Base-by-base conservation (phyloP, 1,284 basidiomycete species). In the Pterulicium gracile region DNA sequence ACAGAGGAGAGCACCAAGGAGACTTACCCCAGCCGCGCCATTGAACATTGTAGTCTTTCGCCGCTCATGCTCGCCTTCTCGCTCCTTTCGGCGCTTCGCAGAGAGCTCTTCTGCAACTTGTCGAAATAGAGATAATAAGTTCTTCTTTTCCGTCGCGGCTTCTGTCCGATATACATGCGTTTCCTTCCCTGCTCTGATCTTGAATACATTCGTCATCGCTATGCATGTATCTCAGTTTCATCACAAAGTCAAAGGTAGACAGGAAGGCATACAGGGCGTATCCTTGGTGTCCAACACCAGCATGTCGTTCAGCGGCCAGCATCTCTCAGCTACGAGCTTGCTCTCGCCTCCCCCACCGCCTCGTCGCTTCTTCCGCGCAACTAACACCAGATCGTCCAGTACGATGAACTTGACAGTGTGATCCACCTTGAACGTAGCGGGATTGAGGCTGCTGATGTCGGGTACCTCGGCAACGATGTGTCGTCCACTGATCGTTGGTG, bases 181-280 rank as follows among this genome's bases (percentile, higher is more conserved):
- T 65, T 98, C 95, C 62, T 95, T 95, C 4, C 87, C 85, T 46
- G 94, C 79, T 54, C 88, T 79, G 55, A 98, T 83, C 70, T 98
- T 98, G 74, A 98, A 87, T 1, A 96, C 94, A 57, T 98, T 96
- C 14, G 83, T 89, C 68, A 98, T 81, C 45, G 81, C 94, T 92
- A 51, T 3, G 46, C 24, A 44, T 13, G 21, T 15, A 27, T 45
- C 13, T 41, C 18, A 41, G 10, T 41, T 19, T 10, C 10, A n/a
- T 32, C 27, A 32, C 47, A 23, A 49, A 27, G 46, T 42, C 49
- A 35, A 12, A 40, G 3, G 32, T 13, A 36, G 7, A 2, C 45
- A 42, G 43, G 17, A 34, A 17, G 15, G 67, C 83, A 54, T 53
- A 91, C 89, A 81, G 2, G 90, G 75, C 3, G 89, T 86, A 64